phyloP scores from a whole-genome alignment of 768 basidiomycete species.

The Lyophyllum shimeji region DNA sequence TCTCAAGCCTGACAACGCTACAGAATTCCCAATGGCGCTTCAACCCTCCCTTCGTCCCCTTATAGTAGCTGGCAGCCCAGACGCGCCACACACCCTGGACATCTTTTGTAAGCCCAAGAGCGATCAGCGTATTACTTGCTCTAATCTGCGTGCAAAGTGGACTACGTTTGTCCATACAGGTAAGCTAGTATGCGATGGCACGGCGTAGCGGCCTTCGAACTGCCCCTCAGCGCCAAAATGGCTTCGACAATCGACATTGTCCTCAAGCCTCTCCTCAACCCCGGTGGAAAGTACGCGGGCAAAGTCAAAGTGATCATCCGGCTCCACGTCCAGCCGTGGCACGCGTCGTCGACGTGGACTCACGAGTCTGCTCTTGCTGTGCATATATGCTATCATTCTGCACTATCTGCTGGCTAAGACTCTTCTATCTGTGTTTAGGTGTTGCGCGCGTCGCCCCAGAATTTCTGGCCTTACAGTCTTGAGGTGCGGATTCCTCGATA shows the following conservation, averaged over 20 bases:
- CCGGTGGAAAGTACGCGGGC: conserved; percentile 63
- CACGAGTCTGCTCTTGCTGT: conserved; percentile 87
- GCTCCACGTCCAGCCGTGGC: conserved; percentile 80
- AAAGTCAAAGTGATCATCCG: conserved; percentile 76
- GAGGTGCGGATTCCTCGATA: conserved; percentile 38
- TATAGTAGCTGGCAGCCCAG: conserved; percentile 54
- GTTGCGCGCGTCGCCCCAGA: conserved; percentile 65
- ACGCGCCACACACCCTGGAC: conserved; percentile 78
- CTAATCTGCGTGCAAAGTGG: conserved; percentile 50
- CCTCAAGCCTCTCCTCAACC: conserved; percentile 56
- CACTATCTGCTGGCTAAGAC: neutral
- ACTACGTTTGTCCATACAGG: conserved; percentile 88
- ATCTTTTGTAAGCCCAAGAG: conserved; percentile 57
- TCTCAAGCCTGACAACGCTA: neutral
- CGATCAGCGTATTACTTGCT: neutral
- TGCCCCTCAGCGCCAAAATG: conserved; percentile 53
- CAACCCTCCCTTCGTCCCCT: conserved; percentile 71
- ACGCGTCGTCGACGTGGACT: conserved; percentile 67
- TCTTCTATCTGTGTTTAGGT: conserved; percentile 41
- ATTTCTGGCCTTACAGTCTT: conserved; percentile 78
- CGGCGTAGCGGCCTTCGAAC: neutral
- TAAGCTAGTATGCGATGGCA: conserved; percentile 19
- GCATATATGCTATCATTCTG: conserved; percentile 15
- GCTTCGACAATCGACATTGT: conserved; percentile 57
- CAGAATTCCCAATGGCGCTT: conserved; percentile 63